A percentile compares a stretch with the other conserved stretches of the same genome.
These are phyloP conservation scores for Colletotrichum gigasporum DNA, from an alignment of 2,329 filamentous ascomycete genomes.

Conservation along the genomic window DNA sequence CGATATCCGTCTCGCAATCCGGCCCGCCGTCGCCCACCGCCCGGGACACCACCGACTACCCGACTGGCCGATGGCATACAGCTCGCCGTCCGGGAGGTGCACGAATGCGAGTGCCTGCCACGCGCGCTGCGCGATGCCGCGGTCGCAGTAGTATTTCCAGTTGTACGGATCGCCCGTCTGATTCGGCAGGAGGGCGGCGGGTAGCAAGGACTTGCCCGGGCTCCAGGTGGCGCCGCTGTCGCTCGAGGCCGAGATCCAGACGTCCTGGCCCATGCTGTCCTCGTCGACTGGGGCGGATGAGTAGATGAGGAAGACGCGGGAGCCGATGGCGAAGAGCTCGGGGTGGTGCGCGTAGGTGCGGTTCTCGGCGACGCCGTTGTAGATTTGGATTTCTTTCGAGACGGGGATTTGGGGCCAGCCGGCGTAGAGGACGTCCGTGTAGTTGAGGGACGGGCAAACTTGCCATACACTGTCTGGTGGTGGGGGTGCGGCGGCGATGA, in stretches of 20 bases:
- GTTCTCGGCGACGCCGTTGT: slow-evolving; percentile 34
- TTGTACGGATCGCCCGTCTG: slow-evolving; percentile 35
- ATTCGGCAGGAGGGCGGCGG: slow-evolving; percentile 37
- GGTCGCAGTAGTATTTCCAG: slow-evolving; percentile 37
- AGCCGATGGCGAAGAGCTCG: slow-evolving; percentile 33
- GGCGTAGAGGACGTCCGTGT: slow-evolving; percentile 35
- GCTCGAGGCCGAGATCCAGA: slow-evolving; percentile 35
- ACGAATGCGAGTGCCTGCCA: slow-evolving; percentile 32
- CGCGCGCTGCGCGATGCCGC: slow-evolving; percentile 34
- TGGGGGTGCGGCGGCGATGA: slow-evolving; percentile 3
- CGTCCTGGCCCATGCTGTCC: slow-evolving; percentile 38
- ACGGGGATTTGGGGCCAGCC: slow-evolving; percentile 37
- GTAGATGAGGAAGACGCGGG: slow-evolving; percentile 34
- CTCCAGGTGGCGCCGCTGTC: slow-evolving; percentile 36
- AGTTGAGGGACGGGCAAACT: slow-evolving; percentile 35
- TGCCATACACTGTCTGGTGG: slow-evolving; percentile 32
- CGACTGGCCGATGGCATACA: slow-evolving; percentile 35
- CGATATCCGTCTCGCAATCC: slow-evolving; percentile 30
- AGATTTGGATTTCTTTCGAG: slow-evolving; percentile 34
- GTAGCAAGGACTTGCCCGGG: slow-evolving; percentile 30
- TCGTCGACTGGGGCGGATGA: slow-evolving; percentile 38
- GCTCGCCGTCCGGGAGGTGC: slow-evolving; percentile 11
- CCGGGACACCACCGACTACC: slow-evolving; percentile 29
- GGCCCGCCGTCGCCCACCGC: slow-evolving; percentile 30
- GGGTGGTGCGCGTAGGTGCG: slow-evolving; percentile 39